Base-by-base conservation (phyloP, 192 early-diverging fungal species). In the Chytriomyces sp. region DNA sequence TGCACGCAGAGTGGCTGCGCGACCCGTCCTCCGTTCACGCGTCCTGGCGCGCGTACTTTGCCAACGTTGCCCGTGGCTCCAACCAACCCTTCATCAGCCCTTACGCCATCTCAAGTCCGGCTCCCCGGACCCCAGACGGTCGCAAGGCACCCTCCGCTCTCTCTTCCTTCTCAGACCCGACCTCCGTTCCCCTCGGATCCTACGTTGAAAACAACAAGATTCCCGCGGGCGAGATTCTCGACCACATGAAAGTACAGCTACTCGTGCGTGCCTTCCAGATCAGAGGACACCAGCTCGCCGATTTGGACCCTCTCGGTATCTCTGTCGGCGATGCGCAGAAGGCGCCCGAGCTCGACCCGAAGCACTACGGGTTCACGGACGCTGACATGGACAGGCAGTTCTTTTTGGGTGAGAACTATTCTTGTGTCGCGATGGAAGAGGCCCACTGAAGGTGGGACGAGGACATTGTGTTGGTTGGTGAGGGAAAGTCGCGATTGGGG, bases 171-270 rank as follows among this genome's bases (percentile, higher is more conserved):
- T 19, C 70, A 75, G 49, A 72, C 40, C 25, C 59, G 8, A n/a
- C 62, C 59, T 6, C 12, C 7, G 7, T 52, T 26, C 25, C 31
- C 3, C 49, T 30, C 86, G 91, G 22, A 14, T 30, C 63, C 64
- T 22, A 64, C 39, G 53, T 59, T 37, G 59, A 44, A 10, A 38
- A 88, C 62, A 80, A 74, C 86, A 92, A 62, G 68, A 82, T 82
- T 71, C 91, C 78, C 25, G 52, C 83, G 2, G 72, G 68, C 59
- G 88, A 89, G 76, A 92, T 98, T 52, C 88, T 93, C 84, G 96
- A 99, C 82, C 94, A 97, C 81, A 91, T 99, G 88, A 99, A 99
- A 82, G 92, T 99, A 36, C 96, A 99, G 86, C 88, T 99, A 32
- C 76, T 99, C 59, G 93, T 93, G 10, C 91, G 97, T 44, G 95